phyloP scores from a whole-genome alignment of 2,329 filamentous ascomycete genomes.

The Aspergillus sp. region DNA sequence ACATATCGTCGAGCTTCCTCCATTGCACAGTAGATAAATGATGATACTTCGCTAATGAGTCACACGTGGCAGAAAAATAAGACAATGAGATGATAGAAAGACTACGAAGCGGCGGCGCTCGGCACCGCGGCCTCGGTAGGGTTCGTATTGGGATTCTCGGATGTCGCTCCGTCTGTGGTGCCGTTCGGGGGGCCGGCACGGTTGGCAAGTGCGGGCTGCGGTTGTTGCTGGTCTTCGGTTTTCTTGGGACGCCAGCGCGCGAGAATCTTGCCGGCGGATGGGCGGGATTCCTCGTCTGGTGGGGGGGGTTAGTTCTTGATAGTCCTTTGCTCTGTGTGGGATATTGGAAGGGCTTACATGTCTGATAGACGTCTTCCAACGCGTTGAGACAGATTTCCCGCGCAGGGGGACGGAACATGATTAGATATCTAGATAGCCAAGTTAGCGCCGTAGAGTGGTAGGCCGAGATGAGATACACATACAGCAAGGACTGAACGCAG shows the following conservation, averaged over 20 bases:
- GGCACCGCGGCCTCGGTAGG: too few relatives aligned
- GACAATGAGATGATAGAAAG: too few relatives aligned
- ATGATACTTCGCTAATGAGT: too few relatives aligned
- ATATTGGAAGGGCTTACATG: constrained; percentile 40
- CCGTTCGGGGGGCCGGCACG: not conserved
- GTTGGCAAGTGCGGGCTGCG: constrained; percentile 5
- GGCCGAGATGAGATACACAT: constrained; percentile 17
- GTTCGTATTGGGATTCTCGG: too few relatives aligned
- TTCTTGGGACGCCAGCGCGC: constrained; percentile 55
- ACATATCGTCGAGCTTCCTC: too few relatives aligned
- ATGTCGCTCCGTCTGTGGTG: too few relatives aligned
- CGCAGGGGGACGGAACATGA: constrained; percentile 60
- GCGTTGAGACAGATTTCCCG: constrained; percentile 58
- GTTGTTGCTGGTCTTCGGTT: constrained; percentile 20
- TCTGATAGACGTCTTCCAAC: constrained; percentile 58
- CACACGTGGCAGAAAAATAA: too few relatives aligned
- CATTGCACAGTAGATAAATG: too few relatives aligned
- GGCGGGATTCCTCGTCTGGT: constrained; percentile 47
- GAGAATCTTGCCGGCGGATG: constrained; percentile 54
- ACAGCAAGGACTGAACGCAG: constrained; percentile 58
- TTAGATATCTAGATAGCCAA: constrained; percentile 45
- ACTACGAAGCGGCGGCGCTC: too few relatives aligned
- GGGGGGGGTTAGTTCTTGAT: not conserved
- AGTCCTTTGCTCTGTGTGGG: constrained; percentile 6
- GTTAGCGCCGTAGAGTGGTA: not conserved